Conservation (phyloP, 352 stramenopile species). For the Globisporangium abappressorium region DNA sequence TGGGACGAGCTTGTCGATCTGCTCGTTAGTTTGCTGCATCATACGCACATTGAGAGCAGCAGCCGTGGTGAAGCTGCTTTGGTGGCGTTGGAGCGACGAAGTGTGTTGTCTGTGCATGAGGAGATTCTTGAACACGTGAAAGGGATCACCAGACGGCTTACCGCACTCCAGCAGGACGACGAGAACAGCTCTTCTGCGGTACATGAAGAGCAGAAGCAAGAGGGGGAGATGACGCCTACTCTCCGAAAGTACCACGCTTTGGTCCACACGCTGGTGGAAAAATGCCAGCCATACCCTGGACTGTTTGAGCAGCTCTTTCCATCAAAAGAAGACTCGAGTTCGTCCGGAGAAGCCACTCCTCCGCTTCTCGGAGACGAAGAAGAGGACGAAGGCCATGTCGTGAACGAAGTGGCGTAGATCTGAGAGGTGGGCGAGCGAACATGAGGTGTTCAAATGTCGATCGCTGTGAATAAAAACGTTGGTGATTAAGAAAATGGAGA, state of each 20-base stretch:
- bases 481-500: slow-evolving; percentile 2
- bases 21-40: slow-evolving; percentile 48
- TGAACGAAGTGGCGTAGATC: slow-evolving; percentile 9
- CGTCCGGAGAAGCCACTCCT: slow-evolving; percentile 17
- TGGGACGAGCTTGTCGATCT: slow-evolving; percentile 59
- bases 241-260: slow-evolving; percentile 25
- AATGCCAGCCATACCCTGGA: slow-evolving; percentile 39
- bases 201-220: not conserved
- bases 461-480: slow-evolving; percentile 9
- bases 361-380: slow-evolving; percentile 17
- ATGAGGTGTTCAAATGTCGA: not conserved
- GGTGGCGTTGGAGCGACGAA: slow-evolving; percentile 60
- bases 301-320: slow-evolving; percentile 60
- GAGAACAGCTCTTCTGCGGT: slow-evolving; percentile 8
- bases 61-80: slow-evolving; percentile 26
- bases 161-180: slow-evolving; percentile 28
- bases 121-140: slow-evolving; percentile 73
- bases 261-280: slow-evolving; percentile 56
- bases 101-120: slow-evolving; percentile 59
- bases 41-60: slow-evolving; percentile 39
- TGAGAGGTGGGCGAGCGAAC: not conserved
- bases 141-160: slow-evolving; percentile 53
- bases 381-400: not conserved
- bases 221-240: not conserved
- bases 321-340: slow-evolving; percentile 38